A percentile compares a stretch with the other conserved stretches of the same genome.
These are phyloP conservation scores for Euphorbia celastroides DNA, from an alignment of 441 rosid species.

Conservation along the genomic window DNA sequence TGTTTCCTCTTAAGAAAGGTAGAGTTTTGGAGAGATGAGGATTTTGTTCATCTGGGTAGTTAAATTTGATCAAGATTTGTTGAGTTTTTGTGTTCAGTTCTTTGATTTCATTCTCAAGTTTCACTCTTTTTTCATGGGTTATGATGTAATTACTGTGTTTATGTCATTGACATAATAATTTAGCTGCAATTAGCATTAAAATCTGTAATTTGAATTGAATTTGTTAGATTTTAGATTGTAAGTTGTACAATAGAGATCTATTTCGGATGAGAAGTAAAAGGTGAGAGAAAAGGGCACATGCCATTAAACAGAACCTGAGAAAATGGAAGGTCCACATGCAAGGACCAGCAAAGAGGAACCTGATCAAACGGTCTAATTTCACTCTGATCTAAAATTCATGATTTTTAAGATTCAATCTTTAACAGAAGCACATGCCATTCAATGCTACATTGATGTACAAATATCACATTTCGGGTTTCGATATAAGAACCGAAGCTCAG, in stretches of 20 bases:
- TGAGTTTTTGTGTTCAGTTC: conserved; percentile 10
- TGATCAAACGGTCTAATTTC: no score
- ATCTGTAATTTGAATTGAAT: neutral
- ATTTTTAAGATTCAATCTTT: no score
- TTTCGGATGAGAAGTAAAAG: conserved; percentile 16
- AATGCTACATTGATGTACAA: no score
- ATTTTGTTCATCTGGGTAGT: neutral
- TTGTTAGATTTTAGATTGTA: neutral
- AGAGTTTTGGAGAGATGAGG: conserved; percentile 46
- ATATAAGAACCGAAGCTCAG: no score
- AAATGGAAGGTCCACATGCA: conserved; percentile 29
- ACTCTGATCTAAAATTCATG: no score
- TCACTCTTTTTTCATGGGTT: conserved; percentile 27
- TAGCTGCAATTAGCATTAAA: neutral
- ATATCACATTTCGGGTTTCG: no score
- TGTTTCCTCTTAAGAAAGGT: conserved; percentile 66
- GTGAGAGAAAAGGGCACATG: conserved; percentile 35
- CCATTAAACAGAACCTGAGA: conserved; percentile 32
- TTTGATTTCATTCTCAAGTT: conserved; percentile 15
- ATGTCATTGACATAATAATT: conserved; percentile 14
- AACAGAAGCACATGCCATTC: no score
- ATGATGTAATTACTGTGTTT: conserved; percentile 28
- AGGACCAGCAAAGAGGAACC: neutral
- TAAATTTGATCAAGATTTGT: neutral
- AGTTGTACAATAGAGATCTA: neutral